Evolutionary conservation across 306 rosid species (phyloP), one percentile per base, ranked within the genome.

Genomic region (Mimosa bimucronata): DNA sequence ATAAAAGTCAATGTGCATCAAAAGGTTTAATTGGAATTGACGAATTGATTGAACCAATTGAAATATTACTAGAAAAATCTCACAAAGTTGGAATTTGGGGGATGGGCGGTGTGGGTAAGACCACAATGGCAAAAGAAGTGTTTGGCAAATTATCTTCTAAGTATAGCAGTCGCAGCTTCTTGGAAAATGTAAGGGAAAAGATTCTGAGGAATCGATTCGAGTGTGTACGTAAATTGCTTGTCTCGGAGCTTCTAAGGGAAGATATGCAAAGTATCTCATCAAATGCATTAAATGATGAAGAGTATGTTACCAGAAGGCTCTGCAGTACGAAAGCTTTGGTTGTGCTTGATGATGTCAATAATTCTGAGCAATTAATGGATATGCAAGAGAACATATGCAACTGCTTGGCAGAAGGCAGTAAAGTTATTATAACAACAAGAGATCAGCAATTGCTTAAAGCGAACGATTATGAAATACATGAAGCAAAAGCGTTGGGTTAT

Each of bases 91-190:
- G 85, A 50, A 82, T 82, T 15, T 77, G 81, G 73, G 85, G 85
- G 3, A 81, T 81, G 76, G 76, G 78, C 0, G 81, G 81, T 5
- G 38, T 82, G 0, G 81, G 85, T 0, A 82, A 81, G 41, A 80
- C 81, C n/a, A 82, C 85, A 2, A 26, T 80, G 15, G 79, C 79
- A 46, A 25, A 23, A 6, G 38, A 3, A 2, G 38, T 34, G 5
- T 34, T 34, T 34, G 38, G 5, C 38, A 34, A 34, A 34, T 34
- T 34, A 34, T 34, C 38, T 34, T 34, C 38, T 34, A 3, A 34
- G 5, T 34, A 34, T 34, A 6, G 5, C 5, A 34, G 38, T 34
- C 5, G 38, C 38, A 2, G 38, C 80, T 79, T 62, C 11, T 79
- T 31, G 12, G 64, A 4, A 57, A 79, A 67, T 9, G 65, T 62